Base-by-base conservation (phyloP, 2,329 filamentous ascomycete species). In the Aspergillus pseudotamarii region DNA sequence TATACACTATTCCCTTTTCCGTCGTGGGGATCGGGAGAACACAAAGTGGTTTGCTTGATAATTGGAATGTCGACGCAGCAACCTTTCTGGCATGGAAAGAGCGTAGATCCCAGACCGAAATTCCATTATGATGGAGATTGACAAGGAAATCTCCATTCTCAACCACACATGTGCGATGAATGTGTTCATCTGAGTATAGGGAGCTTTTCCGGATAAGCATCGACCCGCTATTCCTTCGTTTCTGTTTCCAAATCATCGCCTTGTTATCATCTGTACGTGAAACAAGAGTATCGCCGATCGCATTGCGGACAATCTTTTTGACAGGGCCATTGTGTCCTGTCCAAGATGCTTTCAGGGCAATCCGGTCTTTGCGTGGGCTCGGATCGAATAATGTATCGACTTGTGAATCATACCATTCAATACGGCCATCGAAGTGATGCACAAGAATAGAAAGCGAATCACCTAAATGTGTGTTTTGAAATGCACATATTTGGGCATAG, bases 301-400 rank as follows among this genome's bases (percentile, higher is more conserved):
- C 91, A 71, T 94, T 96, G 64, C 93, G 89, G 53, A 96, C 90
- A 64, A 97, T 91, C 74, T 96, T 96, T 72, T 91, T 90, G 65
- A 97, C 88, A 0, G 92, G 84, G 19, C 86, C 86, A 19, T 90
- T 91, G 79, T 97, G 94, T 1, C 94, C 94, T 1, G 92, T 92
- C 92, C 93, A 96, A 1, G 89, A 85, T 2, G 88, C 85, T 65
- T 86, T 87, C 16, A 87, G 83, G 23, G 81, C 78, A 19, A 96
- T 79, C 1, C 91, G 88, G 48, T 83, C 79, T 56, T 80, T 81
- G 50, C 85, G 82, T 50, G 86, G 85, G 0, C 85, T 83, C 2
- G 91, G 89, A 71, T 96, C 93, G 67, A 99, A 90, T 16, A 98
- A 82, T 58, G 91, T 86, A 62, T 94, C 91, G 30, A 97, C 84